Percentiles rank a stretch among this genome's conserved stretches.
Evolutionary conservation across 345 rosid genomes (phyloP).

Genomic region (Salix viminalis): DNA sequence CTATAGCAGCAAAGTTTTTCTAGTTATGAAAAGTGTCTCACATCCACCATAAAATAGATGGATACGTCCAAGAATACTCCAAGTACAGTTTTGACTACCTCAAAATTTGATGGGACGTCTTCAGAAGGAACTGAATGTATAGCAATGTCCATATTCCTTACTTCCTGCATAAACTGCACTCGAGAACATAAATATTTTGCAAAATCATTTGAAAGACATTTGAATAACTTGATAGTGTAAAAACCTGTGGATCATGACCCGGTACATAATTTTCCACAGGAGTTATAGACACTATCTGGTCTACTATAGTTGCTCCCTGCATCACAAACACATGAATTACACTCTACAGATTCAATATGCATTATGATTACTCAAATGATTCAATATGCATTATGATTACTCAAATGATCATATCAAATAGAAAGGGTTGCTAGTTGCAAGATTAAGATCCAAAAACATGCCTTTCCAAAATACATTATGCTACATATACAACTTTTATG

Average conservation of each 20-base stretch:
- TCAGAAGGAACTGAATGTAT: slow-evolving; percentile 36
- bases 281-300: slow-evolving; percentile 65
- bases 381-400: background rate
- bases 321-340: slow-evolving; percentile 7
- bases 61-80: background rate
- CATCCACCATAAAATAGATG: background rate
- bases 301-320: slow-evolving; percentile 94
- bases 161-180: slow-evolving; percentile 49
- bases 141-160: slow-evolving; percentile 39
- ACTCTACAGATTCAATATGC: background rate
- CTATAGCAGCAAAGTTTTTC: background rate
- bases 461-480: background rate
- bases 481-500: background rate
- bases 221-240: slow-evolving; percentile 8
- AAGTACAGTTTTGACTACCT: slow-evolving; percentile 37
- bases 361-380: background rate
- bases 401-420: background rate
- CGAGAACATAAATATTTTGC: slow-evolving; percentile 6
- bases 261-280: slow-evolving; percentile 64
- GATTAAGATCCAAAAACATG: background rate
- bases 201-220: slow-evolving; percentile 9
- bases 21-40: background rate
- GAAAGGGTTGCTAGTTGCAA: background rate
- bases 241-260: slow-evolving; percentile 44
- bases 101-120: slow-evolving; percentile 25